phyloP scores from a whole-genome alignment of 345 rosid genomes.

The Populus pruinosa region DNA sequence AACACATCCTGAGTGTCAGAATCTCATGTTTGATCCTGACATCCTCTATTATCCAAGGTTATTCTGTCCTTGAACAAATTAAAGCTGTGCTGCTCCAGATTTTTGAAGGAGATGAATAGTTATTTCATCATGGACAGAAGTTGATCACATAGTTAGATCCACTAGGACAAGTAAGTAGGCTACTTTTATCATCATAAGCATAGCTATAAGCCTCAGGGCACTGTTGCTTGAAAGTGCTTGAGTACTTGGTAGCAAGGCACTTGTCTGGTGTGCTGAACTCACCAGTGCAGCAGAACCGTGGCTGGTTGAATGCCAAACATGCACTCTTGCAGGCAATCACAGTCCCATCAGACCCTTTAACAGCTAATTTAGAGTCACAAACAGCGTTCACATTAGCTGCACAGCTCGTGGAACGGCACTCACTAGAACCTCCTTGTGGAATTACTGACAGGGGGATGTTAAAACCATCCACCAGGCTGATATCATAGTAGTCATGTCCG shows the following conservation, averaged over 20 bases:
- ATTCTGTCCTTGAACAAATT: too few relatives aligned
- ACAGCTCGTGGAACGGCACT: conserved; percentile 31
- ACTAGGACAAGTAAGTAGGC: conserved; percentile 30
- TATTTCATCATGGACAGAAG: conserved; percentile 21
- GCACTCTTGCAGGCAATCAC: conserved; percentile 52
- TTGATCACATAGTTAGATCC: conserved; percentile 38
- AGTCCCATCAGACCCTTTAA: conserved; percentile 13
- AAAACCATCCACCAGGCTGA: conserved; percentile 50
- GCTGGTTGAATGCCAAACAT: conserved; percentile 39
- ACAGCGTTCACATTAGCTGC: conserved; percentile 28
- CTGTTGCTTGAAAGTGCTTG: conserved; percentile 40
- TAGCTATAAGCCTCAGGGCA: conserved; percentile 48
- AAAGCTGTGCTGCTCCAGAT: not conserved
- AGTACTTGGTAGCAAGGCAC: conserved; percentile 46
- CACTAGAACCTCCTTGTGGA: conserved; percentile 24
- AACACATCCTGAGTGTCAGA: not conserved
- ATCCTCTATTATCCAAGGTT: too few relatives aligned
- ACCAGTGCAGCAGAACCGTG: conserved; percentile 46
- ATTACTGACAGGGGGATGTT: conserved; percentile 38
- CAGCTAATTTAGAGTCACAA: conserved; percentile 38
- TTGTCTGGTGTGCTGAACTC: conserved; percentile 35
- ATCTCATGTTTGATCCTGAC: not conserved
- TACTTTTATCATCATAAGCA: conserved; percentile 50
- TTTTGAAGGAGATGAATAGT: not conserved
- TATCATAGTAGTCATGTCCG: conserved; percentile 40